Conservation (phyloP, 331 rosid species). For the Arachis monticola region DNA sequence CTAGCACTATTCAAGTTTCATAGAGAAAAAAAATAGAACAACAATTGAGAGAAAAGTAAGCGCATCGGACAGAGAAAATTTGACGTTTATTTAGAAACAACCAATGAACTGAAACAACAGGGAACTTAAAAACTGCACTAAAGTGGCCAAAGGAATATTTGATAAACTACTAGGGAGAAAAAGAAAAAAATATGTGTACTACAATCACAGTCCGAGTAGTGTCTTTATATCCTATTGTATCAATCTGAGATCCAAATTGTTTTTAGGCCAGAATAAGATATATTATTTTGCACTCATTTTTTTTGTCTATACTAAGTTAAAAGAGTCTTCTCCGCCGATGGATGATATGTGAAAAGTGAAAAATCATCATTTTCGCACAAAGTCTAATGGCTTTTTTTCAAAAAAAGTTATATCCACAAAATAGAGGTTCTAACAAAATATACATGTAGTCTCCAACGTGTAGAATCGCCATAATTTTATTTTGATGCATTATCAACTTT, state of each 20-base stretch:
- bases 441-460: neutral
- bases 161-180: no score
- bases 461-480: neutral
- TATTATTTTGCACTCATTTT: no score
- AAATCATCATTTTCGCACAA: no score
- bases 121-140: no score
- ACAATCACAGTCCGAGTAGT: neutral
- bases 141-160: no score
- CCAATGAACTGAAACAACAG: no score
- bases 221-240: neutral
- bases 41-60: neutral
- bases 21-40: neutral
- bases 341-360: no score
- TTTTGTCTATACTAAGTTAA: no score
- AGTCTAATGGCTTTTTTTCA: neutral
- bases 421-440: neutral
- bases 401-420: neutral
- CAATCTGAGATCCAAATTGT: constrained; percentile 3
- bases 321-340: no score
- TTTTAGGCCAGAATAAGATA: neutral
- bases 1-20: constrained; percentile 18
- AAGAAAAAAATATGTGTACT: neutral
- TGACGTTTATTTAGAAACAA: no score
- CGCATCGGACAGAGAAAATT: no score
- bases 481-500: no score